These are phyloP conservation scores for Kalmusia sp. DNA, from an alignment of 2,329 filamentous ascomycete genomes.

Conservation along the genomic window DNA sequence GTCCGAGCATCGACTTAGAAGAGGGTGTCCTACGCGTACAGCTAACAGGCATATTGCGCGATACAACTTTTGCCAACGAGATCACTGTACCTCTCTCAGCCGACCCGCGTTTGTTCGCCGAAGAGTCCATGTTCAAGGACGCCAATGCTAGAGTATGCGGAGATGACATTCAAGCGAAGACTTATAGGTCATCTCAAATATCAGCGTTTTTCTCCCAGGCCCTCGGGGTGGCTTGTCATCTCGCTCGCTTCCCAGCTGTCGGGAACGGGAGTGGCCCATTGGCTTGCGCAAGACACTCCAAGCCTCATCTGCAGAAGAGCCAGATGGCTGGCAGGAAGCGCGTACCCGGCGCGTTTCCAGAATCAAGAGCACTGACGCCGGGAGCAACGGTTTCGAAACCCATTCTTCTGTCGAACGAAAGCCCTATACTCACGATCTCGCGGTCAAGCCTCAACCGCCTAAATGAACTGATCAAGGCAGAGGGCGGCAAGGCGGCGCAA, in stretches of 20 bases:
- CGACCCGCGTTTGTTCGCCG: constrained; percentile 65
- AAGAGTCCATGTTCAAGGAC: constrained; percentile 46
- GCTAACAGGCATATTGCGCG: constrained; percentile 51
- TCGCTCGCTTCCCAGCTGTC: constrained; percentile 80
- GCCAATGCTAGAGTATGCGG: constrained; percentile 78
- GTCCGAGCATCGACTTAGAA: constrained; percentile 75
- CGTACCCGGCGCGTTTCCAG: constrained; percentile 64
- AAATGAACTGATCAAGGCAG: constrained; percentile 72
- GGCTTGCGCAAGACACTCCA: constrained; percentile 70
- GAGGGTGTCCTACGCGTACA: constrained; percentile 69
- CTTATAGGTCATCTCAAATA: constrained; percentile 71
- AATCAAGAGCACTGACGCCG: constrained; percentile 50
- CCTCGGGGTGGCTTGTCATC: constrained; percentile 78
- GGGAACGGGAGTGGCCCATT: constrained; percentile 60
- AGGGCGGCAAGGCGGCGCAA: constrained; percentile 69
- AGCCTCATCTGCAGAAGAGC: constrained; percentile 69
- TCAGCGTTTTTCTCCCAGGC: constrained; percentile 79
- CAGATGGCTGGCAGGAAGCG: constrained; percentile 33
- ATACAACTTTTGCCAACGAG: constrained; percentile 40
- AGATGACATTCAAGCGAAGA: constrained; percentile 73
- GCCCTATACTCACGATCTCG: constrained; percentile 86
- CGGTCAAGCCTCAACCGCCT: constrained; percentile 78
- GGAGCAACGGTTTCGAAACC: constrained; percentile 61
- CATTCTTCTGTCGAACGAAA: constrained; percentile 90
- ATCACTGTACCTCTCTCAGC: constrained; percentile 68